Base-by-base conservation (phyloP, 148 eudicot genomes). In the Diospyros lotus region DNA sequence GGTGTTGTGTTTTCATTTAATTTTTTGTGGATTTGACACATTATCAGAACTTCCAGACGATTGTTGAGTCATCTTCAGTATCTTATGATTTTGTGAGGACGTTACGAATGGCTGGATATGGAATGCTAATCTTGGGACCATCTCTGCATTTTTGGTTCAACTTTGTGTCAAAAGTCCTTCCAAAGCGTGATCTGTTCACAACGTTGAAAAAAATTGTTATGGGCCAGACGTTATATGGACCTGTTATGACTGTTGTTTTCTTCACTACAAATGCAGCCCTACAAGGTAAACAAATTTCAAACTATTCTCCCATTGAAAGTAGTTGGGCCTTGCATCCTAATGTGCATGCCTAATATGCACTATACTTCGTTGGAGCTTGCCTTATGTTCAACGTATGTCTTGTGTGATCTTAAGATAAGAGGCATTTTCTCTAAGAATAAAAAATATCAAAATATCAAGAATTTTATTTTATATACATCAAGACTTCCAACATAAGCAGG, bases 81-180 rank as follows among this genome's bases (percentile, higher is more conserved):
- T 58, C 87, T 62, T 95, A 90, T 81, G 94, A 90, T 79, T 69
- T 82, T 50, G 70, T 84, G 72, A 82, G 99, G 75, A 90, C 96
- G 6, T 56, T 76, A 66, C 96, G 96, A 62, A 90, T 95, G 99
- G 99, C 91, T 78, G 93, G 91, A 58, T 92, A 86, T 72, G 99
- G 99, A 41, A 40, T 89, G 89, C 13, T 92, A 58, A 70, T 90
- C 66, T 74, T 95, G 77, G 99, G 99, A 15, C 99, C 99, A 40
- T 68, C 99, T 2, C 42, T 95, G 84, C 99, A 92, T 84, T 90
- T 77, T 76, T 95, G 97, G 97, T 95, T 92, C 84, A 95, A 89
- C 71, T 81, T 89, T 28, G 77, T 93, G 79, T 84, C 96, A 38
- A 86, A 72, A 73, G 74, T 77, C 43, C 82, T 92, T 69, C 99